Base-by-base conservation (phyloP, 2,329 filamentous ascomycete genomes). In the Aspergillus latus region DNA sequence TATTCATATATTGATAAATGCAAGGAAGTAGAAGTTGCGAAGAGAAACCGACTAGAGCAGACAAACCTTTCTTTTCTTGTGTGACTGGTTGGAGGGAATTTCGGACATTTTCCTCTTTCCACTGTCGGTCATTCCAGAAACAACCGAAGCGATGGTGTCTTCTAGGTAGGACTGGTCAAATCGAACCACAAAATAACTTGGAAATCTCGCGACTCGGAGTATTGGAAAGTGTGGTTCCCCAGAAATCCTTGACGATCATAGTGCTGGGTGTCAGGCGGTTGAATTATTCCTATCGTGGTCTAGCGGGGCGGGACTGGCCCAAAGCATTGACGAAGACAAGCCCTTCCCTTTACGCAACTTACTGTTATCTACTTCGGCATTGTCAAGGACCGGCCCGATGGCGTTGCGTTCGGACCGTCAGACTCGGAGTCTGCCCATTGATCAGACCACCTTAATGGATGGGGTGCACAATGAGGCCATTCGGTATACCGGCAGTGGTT, bases 1-100 rank as follows among this genome's bases (percentile, higher is more conserved):
- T 42, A 16, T n/a, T 16, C 44, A 43, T 34, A 5, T 2, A 32
- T 26, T 16, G 39, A 48, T 3, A 21, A 32, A 37, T 21, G 21
- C 43, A 55, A 26, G 4, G 40, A 54, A 34, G 26, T 15, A 16
- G n/a, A 42, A 46, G 54, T 34, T 10, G 26, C 11, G 11, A 46
- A 21, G 47, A 28, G 16, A n/a, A 45, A 36, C 8, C 30, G 32
- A 46, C 21, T 37, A 43, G 30, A 39, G 30, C 29, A 54, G 46
- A 34, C 66, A 40, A 42, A 73, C 72, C 68, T 73, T 74, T 62
- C 66, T 65, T 55, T 63, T 70, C 63, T 73, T 73, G 39, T 64
- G 60, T 36, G 65, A 64, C 46, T 62, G 63, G 48, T 58, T 59
- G 34, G 63, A 60, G 34, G 58, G 54, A 47, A 57, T 59, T 44